Percentiles rank a stretch among this genome's conserved stretches.
phyloP scores from a whole-genome alignment of 495 filamentous ascomycete species.

The Annulohypoxylon moriforme region DNA sequence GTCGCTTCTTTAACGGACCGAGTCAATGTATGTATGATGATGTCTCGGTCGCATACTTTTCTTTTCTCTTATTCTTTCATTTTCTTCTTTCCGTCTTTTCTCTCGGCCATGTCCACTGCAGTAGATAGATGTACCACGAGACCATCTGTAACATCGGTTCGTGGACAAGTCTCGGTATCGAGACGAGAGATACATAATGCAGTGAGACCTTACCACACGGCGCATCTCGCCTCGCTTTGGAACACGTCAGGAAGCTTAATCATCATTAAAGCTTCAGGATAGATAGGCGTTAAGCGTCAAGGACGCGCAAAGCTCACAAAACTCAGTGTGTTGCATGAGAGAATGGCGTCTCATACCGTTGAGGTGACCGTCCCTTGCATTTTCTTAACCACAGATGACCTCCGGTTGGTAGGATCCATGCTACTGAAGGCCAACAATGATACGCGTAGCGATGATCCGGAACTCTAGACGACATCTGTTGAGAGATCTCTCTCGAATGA shows the following conservation, averaged over 20 bases:
- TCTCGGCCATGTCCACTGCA: slow-evolving; percentile 25
- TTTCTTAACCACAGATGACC: slow-evolving; percentile 9
- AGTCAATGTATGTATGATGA: slow-evolving; percentile 47
- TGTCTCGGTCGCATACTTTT: slow-evolving; percentile 43
- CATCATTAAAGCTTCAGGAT: slow-evolving; percentile 24
- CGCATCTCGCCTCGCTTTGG: slow-evolving; percentile 41
- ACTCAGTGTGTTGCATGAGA: slow-evolving; percentile 17
- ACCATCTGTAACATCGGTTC: slow-evolving; percentile 40
- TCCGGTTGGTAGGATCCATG: slow-evolving; percentile 20
- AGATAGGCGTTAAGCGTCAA: slow-evolving; percentile 23
- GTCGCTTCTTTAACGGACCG: slow-evolving; percentile 43
- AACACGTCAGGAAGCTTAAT: slow-evolving; percentile 45
- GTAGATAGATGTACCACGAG: slow-evolving; percentile 43
- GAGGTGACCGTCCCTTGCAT: slow-evolving; percentile 23
- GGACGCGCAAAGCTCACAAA: slow-evolving; percentile 1
- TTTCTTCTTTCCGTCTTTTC: slow-evolving; percentile 7
- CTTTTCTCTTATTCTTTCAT: slow-evolving; percentile 11
- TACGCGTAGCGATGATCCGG: slow-evolving; percentile 6
- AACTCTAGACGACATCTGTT: slow-evolving; percentile 5
- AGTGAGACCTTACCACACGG: slow-evolving; percentile 43
- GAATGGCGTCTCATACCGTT: slow-evolving; percentile 11
- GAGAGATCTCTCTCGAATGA: slow-evolving; percentile 4
- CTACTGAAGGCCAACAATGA: not conserved
- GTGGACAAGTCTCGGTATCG: slow-evolving; percentile 44
- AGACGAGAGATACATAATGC: slow-evolving; percentile 41